Conservation (phyloP, 257 asterid genomes). For the Gentiana dahurica region DNA sequence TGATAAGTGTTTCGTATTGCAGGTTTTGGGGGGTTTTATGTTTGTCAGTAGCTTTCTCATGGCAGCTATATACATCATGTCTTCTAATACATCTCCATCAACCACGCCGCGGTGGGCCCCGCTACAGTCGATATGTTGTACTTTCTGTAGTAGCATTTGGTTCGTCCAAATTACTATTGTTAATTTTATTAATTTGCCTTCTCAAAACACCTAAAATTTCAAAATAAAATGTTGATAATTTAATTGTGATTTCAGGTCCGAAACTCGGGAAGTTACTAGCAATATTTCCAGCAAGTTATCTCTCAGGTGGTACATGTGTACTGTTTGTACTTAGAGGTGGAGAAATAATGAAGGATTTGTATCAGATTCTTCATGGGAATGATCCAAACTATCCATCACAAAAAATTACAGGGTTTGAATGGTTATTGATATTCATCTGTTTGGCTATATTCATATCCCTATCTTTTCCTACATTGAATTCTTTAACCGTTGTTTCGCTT, state of each 20-base stretch:
- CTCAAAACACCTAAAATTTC: not conserved
- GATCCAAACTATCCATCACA: too few species aligned
- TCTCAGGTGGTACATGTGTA: slow-evolving; percentile 56
- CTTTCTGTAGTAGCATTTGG: slow-evolving; percentile 42
- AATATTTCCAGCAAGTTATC: slow-evolving; percentile 49
- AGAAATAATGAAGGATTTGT: slow-evolving; percentile 11
- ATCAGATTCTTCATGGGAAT: not conserved
- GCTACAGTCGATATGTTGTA: slow-evolving; percentile 38
- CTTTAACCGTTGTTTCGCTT: slow-evolving; percentile 30
- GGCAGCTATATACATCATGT: slow-evolving; percentile 7
- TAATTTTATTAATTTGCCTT: not conserved
- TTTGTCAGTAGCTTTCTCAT: not conserved
- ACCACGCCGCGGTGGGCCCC: slow-evolving; percentile 28
- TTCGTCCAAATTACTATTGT: slow-evolving; percentile 7
- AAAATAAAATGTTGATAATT: too few species aligned
- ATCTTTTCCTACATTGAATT: slow-evolving; percentile 51
- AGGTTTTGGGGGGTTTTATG: slow-evolving; percentile 6
- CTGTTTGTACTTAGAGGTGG: slow-evolving; percentile 50
- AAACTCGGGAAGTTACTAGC: slow-evolving; percentile 47
- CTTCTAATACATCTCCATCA: slow-evolving; percentile 41
- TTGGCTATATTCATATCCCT: slow-evolving; percentile 36
- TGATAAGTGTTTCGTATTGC: not conserved
- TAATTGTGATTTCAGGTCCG: slow-evolving; percentile 27
- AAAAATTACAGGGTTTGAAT: slow-evolving; percentile 24
- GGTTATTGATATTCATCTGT: slow-evolving; percentile 45